Evolutionary conservation across 306 rosid genomes (phyloP), one percentile per base, ranked within the genome.

Genomic region (Castanea mollissima): DNA sequence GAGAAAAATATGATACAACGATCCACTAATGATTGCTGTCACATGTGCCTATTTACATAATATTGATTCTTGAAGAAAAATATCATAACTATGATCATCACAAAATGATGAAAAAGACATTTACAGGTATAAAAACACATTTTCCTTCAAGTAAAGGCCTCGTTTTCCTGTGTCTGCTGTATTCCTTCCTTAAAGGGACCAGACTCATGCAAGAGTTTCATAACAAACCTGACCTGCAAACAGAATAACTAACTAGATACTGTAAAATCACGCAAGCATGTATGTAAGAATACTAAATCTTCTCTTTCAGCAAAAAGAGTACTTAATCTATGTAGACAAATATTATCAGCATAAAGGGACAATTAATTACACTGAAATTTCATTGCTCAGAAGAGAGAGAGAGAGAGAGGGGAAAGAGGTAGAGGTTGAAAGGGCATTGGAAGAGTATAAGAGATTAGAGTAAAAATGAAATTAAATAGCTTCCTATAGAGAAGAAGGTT

Each of bases 121-220:
- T 63, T 10, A 64, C 70, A 14, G 6, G 44, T 31, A 3, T 63
- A 4, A 19, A 34, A 34, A 19, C 9, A 34, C 23, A 13, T 19
- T 27, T 11, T 32, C n/a, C 31, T 59, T 5, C 35, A 29, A 29
- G 67, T 23, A 2, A 14, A 7, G 49, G 46, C 25, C 21, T 65
- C 19, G 25, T 65, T 65, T 18, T 16, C 71, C 21, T 32, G 34
- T 34, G 38, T 8, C 77, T 78, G 85, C 21, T 76, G 31, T 59
- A 81, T 9, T 54, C 86, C 91, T 79, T 91, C 97, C 82, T 92
- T 94, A 19, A 92, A 91, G 59, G 99, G 99, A 44, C 99, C 91
- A 35, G 97, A 91, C 7, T 94, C 97, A 62, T 82, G 90, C 76
- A 92, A 29, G 35, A 94, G 87, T 84, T 92, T 86, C 68, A 82